These are phyloP conservation scores for Beverwykella pulmonaria DNA, from an alignment of 495 filamentous ascomycete species.

Conservation along the genomic window DNA sequence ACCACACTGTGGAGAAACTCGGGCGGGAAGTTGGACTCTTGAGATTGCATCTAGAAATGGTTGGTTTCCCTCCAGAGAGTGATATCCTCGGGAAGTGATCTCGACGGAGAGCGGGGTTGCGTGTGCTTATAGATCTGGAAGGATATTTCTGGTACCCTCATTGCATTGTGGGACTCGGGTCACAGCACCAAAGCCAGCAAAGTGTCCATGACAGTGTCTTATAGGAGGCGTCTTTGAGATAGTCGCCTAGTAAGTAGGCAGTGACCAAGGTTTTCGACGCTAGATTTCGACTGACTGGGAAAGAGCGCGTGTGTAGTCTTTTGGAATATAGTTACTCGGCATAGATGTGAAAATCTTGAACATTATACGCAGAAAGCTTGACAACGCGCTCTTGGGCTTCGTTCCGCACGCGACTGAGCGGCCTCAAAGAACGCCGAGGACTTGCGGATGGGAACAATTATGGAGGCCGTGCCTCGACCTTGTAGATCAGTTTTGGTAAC, in stretches of 20 bases:
- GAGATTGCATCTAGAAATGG: neutral
- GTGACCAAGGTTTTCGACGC: neutral
- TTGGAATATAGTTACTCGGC: slow-evolving; percentile 11
- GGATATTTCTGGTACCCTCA: neutral
- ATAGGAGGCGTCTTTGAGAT: neutral
- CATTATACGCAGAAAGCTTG: neutral
- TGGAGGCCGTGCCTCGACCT: slow-evolving; percentile 2
- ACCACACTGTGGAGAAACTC: neutral
- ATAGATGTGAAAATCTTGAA: neutral
- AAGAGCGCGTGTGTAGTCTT: neutral
- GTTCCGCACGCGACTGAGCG: neutral
- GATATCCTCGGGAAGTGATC: neutral
- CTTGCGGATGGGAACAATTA: neutral
- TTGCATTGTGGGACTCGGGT: neutral
- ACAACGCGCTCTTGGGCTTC: neutral
- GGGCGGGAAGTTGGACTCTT: neutral
- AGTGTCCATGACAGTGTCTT: slow-evolving; percentile 9
- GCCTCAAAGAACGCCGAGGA: slow-evolving; percentile 2
- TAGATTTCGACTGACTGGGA: neutral
- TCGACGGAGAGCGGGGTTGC: neutral
- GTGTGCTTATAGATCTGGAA: neutral
- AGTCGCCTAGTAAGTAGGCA: slow-evolving; percentile 7
- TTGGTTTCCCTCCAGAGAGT: neutral
- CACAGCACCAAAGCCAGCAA: neutral
- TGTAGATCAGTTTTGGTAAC: neutral